Conservation (phyloP, 345 rosid genomes). For the Eucalyptus dawsonii region DNA sequence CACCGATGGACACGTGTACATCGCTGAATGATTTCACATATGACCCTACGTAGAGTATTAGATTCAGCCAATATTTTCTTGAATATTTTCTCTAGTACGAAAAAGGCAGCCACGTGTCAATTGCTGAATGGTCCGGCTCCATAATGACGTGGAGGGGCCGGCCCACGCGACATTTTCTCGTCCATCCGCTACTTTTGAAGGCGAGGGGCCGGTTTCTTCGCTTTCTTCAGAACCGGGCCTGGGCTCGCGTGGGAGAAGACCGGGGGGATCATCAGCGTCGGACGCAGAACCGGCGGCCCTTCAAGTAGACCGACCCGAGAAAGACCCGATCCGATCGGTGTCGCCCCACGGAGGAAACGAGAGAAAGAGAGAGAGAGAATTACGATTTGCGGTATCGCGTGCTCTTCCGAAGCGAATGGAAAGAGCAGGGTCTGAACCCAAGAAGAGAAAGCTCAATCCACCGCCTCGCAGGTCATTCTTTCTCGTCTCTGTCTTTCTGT, state of each 20-base stretch:
- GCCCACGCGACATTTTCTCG: too few species aligned
- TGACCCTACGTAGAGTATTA: too few species aligned
- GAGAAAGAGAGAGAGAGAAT: neutral
- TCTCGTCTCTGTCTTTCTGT: neutral
- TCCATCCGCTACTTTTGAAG: too few species aligned
- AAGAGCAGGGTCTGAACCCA: neutral
- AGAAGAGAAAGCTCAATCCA: slow-evolving; percentile 6
- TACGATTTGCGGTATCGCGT: neutral
- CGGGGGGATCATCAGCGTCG: neutral
- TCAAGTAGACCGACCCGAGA: neutral
- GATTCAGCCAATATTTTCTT: too few species aligned
- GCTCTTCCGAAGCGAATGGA: neutral
- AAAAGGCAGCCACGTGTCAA: too few species aligned
- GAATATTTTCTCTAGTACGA: too few species aligned
- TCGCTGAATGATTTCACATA: too few species aligned
- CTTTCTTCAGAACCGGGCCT: neutral
- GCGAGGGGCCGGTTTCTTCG: neutral
- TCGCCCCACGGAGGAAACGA: neutral
- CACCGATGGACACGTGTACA: too few species aligned
- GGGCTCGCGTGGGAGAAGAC: neutral
- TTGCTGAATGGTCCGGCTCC: too few species aligned
- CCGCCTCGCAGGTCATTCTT: neutral
- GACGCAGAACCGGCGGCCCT: neutral
- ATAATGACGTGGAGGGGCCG: too few species aligned
- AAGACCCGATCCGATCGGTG: neutral